Conservation (phyloP, 2,329 filamentous ascomycete genomes). For the Grosmannia huntii region DNA sequence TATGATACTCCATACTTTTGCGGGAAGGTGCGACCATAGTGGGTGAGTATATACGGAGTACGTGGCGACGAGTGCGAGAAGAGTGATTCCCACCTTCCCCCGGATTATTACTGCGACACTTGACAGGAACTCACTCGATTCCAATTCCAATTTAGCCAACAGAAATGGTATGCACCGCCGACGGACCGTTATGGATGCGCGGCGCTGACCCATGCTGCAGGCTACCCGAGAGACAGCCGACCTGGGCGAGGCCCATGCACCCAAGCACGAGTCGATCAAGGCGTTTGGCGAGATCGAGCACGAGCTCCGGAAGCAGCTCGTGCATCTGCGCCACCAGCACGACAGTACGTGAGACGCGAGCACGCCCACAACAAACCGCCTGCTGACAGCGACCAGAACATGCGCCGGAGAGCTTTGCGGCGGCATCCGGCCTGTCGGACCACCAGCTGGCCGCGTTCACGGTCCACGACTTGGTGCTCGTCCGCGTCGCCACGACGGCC, state of each 20-base stretch:
- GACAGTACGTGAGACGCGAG: slow-evolving; percentile 22
- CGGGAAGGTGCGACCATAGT: background rate
- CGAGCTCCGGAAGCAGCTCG: slow-evolving; percentile 37
- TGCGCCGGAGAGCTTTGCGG: slow-evolving; percentile 38
- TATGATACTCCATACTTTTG: background rate
- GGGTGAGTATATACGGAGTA: background rate
- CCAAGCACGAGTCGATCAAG: slow-evolving; percentile 36
- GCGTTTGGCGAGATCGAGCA: slow-evolving; percentile 34
- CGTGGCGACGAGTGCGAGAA: background rate
- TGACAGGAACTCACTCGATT: background rate
- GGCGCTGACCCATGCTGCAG: slow-evolving; percentile 15
- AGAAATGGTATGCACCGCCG: background rate
- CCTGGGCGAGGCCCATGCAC: slow-evolving; percentile 32
- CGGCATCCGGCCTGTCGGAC: slow-evolving; percentile 29
- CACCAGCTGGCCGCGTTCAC: slow-evolving; percentile 23
- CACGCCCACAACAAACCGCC: too few species aligned
- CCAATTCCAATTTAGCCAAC: background rate
- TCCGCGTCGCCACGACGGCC: slow-evolving; percentile 31
- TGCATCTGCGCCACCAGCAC: slow-evolving; percentile 33
- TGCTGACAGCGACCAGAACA: slow-evolving; percentile 26
- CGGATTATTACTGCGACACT: too few species aligned
- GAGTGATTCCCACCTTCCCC: background rate
- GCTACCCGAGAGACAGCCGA: slow-evolving; percentile 40
- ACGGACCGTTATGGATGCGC: background rate
- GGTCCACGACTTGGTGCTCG: slow-evolving; percentile 27